A percentile compares a stretch with the other conserved stretches of the same genome.
phyloP scores from a whole-genome alignment of 1,139 yeast species.

The Scheffersomyces quercinus region DNA sequence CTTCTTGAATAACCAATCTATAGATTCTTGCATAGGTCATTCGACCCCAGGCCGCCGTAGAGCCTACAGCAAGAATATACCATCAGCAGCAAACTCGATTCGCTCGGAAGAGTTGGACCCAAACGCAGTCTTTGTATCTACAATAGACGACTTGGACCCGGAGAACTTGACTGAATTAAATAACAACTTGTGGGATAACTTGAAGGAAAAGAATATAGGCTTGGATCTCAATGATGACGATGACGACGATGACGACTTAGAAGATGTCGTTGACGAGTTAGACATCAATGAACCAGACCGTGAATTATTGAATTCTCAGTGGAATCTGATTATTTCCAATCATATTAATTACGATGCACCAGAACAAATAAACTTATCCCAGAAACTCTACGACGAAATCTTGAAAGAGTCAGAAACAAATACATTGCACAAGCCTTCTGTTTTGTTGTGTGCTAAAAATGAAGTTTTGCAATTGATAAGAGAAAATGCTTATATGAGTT shows the following conservation, averaged over 20 bases:
- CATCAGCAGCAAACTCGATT: constrained; percentile 7
- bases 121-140: constrained; percentile 28
- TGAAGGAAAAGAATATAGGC: constrained; percentile 20
- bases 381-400: constrained; percentile 31
- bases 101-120: constrained; percentile 25
- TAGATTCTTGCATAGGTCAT: constrained; percentile 4
- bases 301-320: constrained; percentile 21
- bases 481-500: constrained; percentile 42
- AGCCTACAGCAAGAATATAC: not conserved
- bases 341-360: constrained; percentile 38
- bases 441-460: constrained; percentile 41
- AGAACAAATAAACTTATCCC: constrained; percentile 46
- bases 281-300: constrained; percentile 12
- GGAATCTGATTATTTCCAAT: constrained; percentile 30
- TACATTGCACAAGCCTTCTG: constrained; percentile 37
- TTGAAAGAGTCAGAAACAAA: constrained; percentile 24
- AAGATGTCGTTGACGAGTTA: constrained; percentile 10
- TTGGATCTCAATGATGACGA: constrained; percentile 2
- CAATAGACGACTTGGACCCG: constrained; percentile 33
- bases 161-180: constrained; percentile 1
- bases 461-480: constrained; percentile 44
- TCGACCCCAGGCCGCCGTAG: constrained; percentile 1
- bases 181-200: constrained; percentile 28
- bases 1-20: constrained; percentile 4
- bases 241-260: constrained; percentile 8